phyloP scores from a whole-genome alignment of 345 rosid species.

The Turnera subulata region DNA sequence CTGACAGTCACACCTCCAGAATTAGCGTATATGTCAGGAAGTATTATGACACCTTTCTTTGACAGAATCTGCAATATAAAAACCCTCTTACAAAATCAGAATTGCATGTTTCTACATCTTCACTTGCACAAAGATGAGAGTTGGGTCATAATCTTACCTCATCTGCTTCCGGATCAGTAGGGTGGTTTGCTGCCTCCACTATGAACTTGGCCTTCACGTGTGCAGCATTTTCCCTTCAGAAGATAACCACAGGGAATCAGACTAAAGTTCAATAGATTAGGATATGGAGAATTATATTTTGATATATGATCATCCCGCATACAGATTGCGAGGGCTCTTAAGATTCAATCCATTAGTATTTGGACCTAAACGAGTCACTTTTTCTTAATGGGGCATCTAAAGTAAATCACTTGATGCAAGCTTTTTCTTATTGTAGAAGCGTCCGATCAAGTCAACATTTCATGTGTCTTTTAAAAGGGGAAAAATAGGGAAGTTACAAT shows the following conservation, averaged over 20 bases:
- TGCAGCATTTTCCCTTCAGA: constrained; percentile 17
- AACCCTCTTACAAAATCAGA: constrained; percentile 8
- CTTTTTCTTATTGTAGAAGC: too few relatives aligned
- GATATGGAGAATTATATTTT: not conserved
- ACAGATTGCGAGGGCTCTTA: too few relatives aligned
- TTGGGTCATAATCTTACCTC: constrained; percentile 6
- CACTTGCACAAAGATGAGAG: too few relatives aligned
- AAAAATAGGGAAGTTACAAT: too few relatives aligned
- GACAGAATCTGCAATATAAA: constrained; percentile 66
- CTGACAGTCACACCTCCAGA: constrained; percentile 98
- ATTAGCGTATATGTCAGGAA: constrained; percentile 98
- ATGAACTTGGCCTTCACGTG: constrained; percentile 19
- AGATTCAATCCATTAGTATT: too few relatives aligned
- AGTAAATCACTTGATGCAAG: too few relatives aligned
- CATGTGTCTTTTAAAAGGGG: too few relatives aligned
- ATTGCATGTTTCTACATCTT: not conserved
- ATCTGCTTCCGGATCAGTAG: constrained; percentile 27
- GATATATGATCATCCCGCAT: too few relatives aligned
- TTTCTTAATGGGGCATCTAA: too few relatives aligned
- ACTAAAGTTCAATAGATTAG: not conserved
- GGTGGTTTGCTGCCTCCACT: constrained; percentile 21
- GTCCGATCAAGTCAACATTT: too few relatives aligned
- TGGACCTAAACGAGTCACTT: not conserved
- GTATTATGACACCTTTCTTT: constrained; percentile 83
- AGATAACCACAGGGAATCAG: not conserved